phyloP scores from a whole-genome alignment of 1,139 yeast species.

The Pneumocystis jirovecii region DNA sequence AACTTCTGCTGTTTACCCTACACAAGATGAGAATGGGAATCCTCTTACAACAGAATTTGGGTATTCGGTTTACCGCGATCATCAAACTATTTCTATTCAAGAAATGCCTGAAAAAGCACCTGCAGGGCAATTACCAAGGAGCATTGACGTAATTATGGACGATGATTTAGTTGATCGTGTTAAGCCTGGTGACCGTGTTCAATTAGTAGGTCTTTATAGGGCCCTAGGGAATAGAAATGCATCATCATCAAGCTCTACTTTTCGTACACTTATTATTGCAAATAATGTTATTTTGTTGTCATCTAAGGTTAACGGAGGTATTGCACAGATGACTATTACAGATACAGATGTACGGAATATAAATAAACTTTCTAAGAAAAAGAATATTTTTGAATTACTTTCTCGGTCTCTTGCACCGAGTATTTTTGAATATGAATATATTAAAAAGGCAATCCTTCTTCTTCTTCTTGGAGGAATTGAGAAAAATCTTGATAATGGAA shows the following conservation, averaged over 20 bases:
- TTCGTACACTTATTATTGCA: slow-evolving; percentile 67
- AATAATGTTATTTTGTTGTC: slow-evolving; percentile 81
- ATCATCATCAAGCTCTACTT: slow-evolving; percentile 35
- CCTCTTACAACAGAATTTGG: slow-evolving; percentile 85
- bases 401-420: slow-evolving; percentile 89
- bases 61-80: slow-evolving; percentile 81
- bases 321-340: slow-evolving; percentile 58
- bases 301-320: slow-evolving; percentile 67
- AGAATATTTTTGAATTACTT: slow-evolving; percentile 60
- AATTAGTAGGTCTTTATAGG: slow-evolving; percentile 84
- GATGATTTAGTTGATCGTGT: slow-evolving; percentile 85
- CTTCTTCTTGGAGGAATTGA: slow-evolving; percentile 92
- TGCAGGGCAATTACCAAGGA: slow-evolving; percentile 91
- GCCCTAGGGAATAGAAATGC: slow-evolving; percentile 71
- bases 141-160: slow-evolving; percentile 78
- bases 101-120: slow-evolving; percentile 99
- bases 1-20: slow-evolving; percentile 70
- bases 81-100: slow-evolving; percentile 83
- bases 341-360: slow-evolving; percentile 79
- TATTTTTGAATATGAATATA: slow-evolving; percentile 82
- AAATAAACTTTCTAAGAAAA: slow-evolving; percentile 55
- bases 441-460: slow-evolving; percentile 78
- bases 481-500: slow-evolving; percentile 84
- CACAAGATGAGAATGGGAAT: slow-evolving; percentile 84
- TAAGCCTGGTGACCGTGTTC: slow-evolving; percentile 94